Base-by-base conservation (phyloP, 805 yeast genomes). In the Saturnispora zaruensis region DNA sequence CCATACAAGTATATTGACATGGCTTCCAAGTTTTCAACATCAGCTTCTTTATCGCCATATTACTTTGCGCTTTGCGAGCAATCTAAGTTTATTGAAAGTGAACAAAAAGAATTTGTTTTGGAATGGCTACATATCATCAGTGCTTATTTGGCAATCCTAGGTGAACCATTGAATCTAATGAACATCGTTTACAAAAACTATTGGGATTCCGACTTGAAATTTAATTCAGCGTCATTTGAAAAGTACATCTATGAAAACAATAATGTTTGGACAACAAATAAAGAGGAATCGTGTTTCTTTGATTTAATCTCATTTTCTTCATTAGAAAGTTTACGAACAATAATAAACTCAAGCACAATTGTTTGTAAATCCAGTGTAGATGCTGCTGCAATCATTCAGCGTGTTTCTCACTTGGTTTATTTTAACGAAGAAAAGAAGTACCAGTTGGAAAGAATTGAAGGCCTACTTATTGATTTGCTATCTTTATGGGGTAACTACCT, bases 1-100 rank as follows among this genome's bases (percentile, higher is more conserved):
- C 97, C 98, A 0, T 93, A 84, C 67, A 88, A 86, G 60, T 91
- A 89, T 57, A 75, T 87, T 48, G 97, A 91, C 60, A 53, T 64
- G 72, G 79, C 41, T 16, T 52, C 5, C 20, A 46, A 24, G 9
- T 20, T 23, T 13, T 46, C 30, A 13, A 44, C 16, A 18, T 43
- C 30, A 14, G 59, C 42, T 28, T 59, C 46, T 34, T 41, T 54
- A 4, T 80, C 88, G 51, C 86, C 88, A 0, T 73, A 83, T 46
- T 56, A 74, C 2, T 69, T 79, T 13, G 73, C 82, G 0, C 56
- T 82, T 3, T 63, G 79, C 42, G 97, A 89, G 55, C 96, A 89
- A 60, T 75, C 84, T 65, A 70, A 73, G 47, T 86, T 74, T 60
- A 73, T 78, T 9, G 67, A 72, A 5, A 66, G 64, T 11, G 53